phyloP scores from a whole-genome alignment of 129 eudicot genomes.

The Chrysanthemum makinoi region DNA sequence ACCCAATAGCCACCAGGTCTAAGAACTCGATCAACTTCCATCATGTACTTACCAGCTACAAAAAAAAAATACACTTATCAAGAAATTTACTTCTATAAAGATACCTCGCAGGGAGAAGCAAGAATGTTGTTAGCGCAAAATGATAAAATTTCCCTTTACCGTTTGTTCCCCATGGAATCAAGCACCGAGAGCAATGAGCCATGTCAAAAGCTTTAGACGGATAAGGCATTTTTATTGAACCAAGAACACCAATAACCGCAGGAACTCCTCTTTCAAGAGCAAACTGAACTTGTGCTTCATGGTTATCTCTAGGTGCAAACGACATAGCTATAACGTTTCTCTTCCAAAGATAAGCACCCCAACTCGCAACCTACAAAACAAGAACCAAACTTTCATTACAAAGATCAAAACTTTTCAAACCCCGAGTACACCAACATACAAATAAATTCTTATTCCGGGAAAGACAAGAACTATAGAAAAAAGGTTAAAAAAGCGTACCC shows the following conservation, averaged over 20 bases:
- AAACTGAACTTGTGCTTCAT: conserved; percentile 33
- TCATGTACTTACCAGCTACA: conserved; percentile 35
- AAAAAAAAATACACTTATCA: background rate
- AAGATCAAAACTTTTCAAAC: background rate
- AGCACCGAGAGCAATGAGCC: conserved; percentile 32
- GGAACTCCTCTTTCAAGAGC: conserved; percentile 33
- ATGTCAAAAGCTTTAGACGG: conserved; percentile 33
- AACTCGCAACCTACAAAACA: conserved; percentile 23
- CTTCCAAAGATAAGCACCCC: conserved; percentile 30
- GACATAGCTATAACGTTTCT: conserved; percentile 34
- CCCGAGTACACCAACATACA: conserved; percentile 3
- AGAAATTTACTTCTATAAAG: background rate
- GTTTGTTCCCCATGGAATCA: conserved; percentile 35
- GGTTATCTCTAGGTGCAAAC: conserved; percentile 31
- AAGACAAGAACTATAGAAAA: background rate
- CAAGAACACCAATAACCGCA: conserved; percentile 30
- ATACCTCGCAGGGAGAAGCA: no score
- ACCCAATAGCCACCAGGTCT: conserved; percentile 35
- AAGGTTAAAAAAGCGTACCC: conserved; percentile 22
- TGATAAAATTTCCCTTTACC: conserved; percentile 10
- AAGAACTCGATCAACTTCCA: conserved; percentile 33
- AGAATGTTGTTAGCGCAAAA: no score
- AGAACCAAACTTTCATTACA: background rate
- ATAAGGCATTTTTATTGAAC: conserved; percentile 23
- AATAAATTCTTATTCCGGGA: background rate